phyloP scores from a whole-genome alignment of 345 rosid genomes.

The Theobroma cacao region DNA sequence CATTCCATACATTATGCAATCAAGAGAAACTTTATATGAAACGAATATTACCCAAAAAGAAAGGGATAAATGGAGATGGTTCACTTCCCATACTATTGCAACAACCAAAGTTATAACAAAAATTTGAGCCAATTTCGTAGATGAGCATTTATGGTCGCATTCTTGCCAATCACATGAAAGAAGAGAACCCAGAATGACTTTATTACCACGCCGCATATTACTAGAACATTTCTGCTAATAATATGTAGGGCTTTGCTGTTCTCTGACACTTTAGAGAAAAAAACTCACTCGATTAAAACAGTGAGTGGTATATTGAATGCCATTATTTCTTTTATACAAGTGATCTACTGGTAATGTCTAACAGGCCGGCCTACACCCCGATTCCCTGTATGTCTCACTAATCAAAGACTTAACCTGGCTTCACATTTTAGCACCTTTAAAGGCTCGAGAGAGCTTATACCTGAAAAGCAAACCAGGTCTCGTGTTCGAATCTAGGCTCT shows the following conservation, averaged over 20 bases:
- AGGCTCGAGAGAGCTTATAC: slow-evolving; percentile 3
- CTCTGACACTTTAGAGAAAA: neutral
- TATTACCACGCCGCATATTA: neutral
- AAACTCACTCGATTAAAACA: neutral
- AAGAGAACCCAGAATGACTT: no score
- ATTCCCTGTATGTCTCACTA: neutral
- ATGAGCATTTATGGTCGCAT: no score
- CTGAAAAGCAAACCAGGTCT: slow-evolving; percentile 5
- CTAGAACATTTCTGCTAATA: neutral
- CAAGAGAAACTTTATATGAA: no score
- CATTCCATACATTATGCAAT: no score
- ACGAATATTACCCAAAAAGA: no score
- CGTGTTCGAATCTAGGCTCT: slow-evolving; percentile 44
- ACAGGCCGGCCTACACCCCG: neutral
- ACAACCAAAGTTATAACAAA: no score
- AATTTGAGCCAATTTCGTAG: no score
- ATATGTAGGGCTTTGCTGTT: neutral
- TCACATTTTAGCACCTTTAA: neutral
- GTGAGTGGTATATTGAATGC: neutral
- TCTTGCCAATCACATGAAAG: no score
- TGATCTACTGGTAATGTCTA: neutral
- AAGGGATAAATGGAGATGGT: no score
- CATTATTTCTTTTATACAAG: slow-evolving; percentile 12
- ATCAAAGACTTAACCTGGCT: neutral
- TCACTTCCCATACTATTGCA: no score